Percentiles rank a stretch among this genome's conserved stretches.
Evolutionary conservation across 2,329 filamentous ascomycete genomes (phyloP).

Genomic region (Purpureocillium lavendulum): DNA sequence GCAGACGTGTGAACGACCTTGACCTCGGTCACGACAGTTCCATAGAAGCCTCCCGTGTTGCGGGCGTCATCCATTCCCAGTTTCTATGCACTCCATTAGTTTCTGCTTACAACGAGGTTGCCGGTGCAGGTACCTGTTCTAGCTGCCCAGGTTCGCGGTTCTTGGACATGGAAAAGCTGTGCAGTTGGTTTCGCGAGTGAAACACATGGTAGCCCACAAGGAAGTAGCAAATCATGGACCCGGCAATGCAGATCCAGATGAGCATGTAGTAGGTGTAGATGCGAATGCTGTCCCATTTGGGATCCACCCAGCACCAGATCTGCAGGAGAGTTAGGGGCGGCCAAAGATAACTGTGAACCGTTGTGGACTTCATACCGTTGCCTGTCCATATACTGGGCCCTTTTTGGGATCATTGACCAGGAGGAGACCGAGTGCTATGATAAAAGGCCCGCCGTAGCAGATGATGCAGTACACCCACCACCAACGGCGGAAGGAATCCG

Average conservation of each 20-base stretch:
- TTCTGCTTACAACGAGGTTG: background rate
- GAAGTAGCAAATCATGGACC: conserved; percentile 46
- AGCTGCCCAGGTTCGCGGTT: conserved; percentile 16
- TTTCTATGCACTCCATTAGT: background rate
- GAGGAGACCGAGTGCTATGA: conserved; percentile 59
- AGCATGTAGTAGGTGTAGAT: conserved; percentile 56
- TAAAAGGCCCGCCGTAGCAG: conserved; percentile 64
- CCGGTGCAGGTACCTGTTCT: conserved; percentile 23
- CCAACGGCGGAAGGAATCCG: conserved; percentile 62
- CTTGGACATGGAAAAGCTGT: conserved; percentile 37
- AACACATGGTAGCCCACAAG: conserved; percentile 53
- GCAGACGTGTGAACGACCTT: conserved; percentile 28
- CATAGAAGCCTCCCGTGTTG: conserved; percentile 28
- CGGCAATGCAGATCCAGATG: conserved; percentile 50
- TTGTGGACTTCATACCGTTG: conserved; percentile 35
- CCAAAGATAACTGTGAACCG: background rate
- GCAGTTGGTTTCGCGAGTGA: conserved; percentile 45
- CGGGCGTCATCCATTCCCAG: background rate
- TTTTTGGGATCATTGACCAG: conserved; percentile 35
- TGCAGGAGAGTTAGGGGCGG: conserved; percentile 12
- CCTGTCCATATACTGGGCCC: conserved; percentile 44
- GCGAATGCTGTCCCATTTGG: conserved; percentile 44
- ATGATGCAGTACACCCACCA: conserved; percentile 61
- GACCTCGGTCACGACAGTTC: conserved; percentile 45
- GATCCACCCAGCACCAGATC: conserved; percentile 56